Evolutionary conservation across 2,329 filamentous ascomycete genomes (phyloP).

Genomic region (Beauveria sp.): DNA sequence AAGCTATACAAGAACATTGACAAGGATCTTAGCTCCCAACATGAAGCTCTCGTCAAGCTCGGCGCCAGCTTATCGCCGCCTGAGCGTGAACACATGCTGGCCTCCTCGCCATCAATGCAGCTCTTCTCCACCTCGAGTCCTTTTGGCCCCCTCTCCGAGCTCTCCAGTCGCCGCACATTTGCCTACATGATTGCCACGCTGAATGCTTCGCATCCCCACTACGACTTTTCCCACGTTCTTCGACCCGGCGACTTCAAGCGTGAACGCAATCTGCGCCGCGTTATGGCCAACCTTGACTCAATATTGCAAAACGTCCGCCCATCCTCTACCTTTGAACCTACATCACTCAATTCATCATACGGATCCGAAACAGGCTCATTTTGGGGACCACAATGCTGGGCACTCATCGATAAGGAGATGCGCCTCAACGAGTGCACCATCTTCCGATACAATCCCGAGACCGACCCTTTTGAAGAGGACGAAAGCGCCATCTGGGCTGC

Average conservation of each 20-base stretch:
- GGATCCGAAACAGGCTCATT: conserved; percentile 46
- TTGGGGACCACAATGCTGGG: conserved; percentile 91
- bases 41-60: conserved; percentile 78
- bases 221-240: conserved; percentile 91
- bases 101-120: conserved; percentile 51
- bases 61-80: conserved; percentile 84
- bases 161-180: conserved; percentile 83
- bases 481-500: conserved; percentile 91
- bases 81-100: conserved; percentile 61
- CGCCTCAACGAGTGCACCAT: conserved; percentile 78
- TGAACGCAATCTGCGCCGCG: conserved; percentile 68
- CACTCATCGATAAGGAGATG: conserved; percentile 91
- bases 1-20: conserved; percentile 96
- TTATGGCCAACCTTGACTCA: conserved; percentile 82
- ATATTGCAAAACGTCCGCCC: conserved; percentile 82
- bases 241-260: conserved; percentile 84
- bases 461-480: conserved; percentile 85
- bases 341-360: conserved; percentile 33
- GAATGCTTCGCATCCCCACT: conserved; percentile 84
- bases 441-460: conserved; percentile 82
- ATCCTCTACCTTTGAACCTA: conserved; percentile 34
- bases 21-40: conserved; percentile 80
- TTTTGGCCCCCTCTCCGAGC: conserved; percentile 83
- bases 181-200: conserved; percentile 94
- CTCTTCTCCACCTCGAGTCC: conserved; percentile 74